A percentile compares a stretch with the other conserved stretches of the same genome.
These are phyloP conservation scores for Pelargonium fulgidum DNA, from an alignment of 441 rosid genomes.

Conservation along the genomic window DNA sequence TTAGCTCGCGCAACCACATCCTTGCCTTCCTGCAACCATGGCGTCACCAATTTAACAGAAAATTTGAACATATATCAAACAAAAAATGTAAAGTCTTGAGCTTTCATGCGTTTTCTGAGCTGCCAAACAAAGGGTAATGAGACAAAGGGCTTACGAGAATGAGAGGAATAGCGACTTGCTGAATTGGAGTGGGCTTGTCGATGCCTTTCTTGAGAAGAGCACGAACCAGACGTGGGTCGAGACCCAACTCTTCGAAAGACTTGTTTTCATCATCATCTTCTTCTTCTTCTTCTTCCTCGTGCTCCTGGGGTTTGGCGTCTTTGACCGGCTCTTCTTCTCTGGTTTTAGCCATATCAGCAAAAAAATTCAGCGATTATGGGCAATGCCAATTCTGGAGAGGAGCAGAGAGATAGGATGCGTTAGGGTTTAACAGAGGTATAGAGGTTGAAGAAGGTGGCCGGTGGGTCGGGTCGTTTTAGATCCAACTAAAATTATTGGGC, in stretches of 20 bases:
- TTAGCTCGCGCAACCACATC: constrained; percentile 90
- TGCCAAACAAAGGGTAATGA: not conserved
- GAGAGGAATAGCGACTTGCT: constrained; percentile 58
- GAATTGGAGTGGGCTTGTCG: constrained; percentile 70
- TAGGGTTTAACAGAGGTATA: too few species aligned
- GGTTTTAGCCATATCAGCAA: too few species aligned
- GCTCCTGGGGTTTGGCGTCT: constrained; percentile 9
- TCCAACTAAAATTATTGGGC: too few species aligned
- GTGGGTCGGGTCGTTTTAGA: too few species aligned
- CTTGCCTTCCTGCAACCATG: constrained; percentile 54
- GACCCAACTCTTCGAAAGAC: constrained; percentile 23
- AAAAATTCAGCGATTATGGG: too few species aligned
- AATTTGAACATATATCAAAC: not conserved
- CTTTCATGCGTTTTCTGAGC: not conserved
- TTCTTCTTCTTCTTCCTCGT: constrained; percentile 20
- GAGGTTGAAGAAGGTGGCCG: too few species aligned
- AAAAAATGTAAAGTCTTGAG: not conserved
- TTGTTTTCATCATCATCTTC: constrained; percentile 21
- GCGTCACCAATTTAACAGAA: too few species aligned
- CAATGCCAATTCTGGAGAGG: too few species aligned
- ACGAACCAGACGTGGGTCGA: constrained; percentile 35
- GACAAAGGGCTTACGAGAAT: constrained; percentile 44
- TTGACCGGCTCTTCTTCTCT: constrained; percentile 22
- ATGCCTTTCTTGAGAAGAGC: constrained; percentile 66
- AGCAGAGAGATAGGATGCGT: too few species aligned